Base-by-base conservation (phyloP, 257 asterid species). In the Primulina tabacum region DNA sequence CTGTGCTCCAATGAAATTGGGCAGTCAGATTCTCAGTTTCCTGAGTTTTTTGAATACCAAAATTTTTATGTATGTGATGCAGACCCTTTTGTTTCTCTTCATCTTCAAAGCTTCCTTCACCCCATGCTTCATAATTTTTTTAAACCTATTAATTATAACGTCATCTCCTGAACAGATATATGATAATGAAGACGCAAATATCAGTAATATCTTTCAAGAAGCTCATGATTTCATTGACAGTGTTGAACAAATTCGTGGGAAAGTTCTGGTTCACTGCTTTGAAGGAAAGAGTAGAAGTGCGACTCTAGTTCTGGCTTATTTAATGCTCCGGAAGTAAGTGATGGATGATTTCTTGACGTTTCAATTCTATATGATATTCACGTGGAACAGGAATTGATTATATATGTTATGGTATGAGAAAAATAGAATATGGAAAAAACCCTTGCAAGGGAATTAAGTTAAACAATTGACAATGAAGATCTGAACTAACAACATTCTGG, bases 231-330 rank as follows among this genome's bases (percentile, higher is more conserved):
- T 89, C 71, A 86, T 91, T 12, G 75, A 86, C 77, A 90, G 77
- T 50, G 96, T 94, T 52, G 97, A 89, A 73, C 75, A 88, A 76
- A 66, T 53, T 18, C 89, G 90, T 9, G 97, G 99, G 62, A 91
- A 91, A 77, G 96, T 91, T 79, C 82, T 94, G 77, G 97, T 94
- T 76, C 99, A 94, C 68, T 94, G 99, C 88, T 91, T 94, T 71
- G 97, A 94, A 82, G 97, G 99, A 82, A 89, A 83, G 84, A 94
- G 99, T 75, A 84, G 99, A 79, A 94, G 97, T 64, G 96, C 99
- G 17, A 91, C 99, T 33, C 78, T 94, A 20, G 87, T 94, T 70
- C 91, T 94, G 52, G 96, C 97, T 64, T 91, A 91, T 75, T 50
- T 94, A 71, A 91, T 94, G 97, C 86, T 83, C 69, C 79, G 89